These are phyloP conservation scores for Cystofilobasidium ferigula DNA, from an alignment of 768 basidiomycete genomes.

Conservation along the genomic window DNA sequence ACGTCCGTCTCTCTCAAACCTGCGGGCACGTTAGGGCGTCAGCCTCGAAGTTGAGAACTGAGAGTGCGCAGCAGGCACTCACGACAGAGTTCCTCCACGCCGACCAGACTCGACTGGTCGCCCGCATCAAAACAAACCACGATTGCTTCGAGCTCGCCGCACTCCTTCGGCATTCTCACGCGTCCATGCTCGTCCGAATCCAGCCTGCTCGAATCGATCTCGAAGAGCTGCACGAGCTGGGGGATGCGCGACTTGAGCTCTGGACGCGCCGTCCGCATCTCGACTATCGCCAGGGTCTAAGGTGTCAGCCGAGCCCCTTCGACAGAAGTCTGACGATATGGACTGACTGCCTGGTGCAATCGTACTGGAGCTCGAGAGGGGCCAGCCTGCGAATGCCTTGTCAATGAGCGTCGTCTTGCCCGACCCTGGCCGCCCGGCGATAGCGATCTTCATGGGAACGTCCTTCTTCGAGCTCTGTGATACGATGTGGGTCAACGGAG, in stretches of 20 bases:
- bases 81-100: slow-evolving; percentile 5
- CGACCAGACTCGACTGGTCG: background rate
- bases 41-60: too few relatives aligned
- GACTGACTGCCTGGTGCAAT: background rate
- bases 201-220: background rate
- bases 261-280: background rate
- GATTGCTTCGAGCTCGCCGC: slow-evolving; percentile 11
- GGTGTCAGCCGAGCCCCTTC: background rate
- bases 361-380: background rate
- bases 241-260: slow-evolving; percentile 9
- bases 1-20: background rate
- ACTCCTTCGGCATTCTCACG: background rate
- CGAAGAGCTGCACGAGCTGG: slow-evolving; percentile 13
- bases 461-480: background rate
- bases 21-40: background rate
- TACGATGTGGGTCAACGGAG: background rate
- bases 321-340: background rate
- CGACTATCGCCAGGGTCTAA: background rate
- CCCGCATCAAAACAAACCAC: slow-evolving; percentile 19
- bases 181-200: background rate
- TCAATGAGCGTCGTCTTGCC: slow-evolving; percentile 10
- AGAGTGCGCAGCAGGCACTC: background rate
- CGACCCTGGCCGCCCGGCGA: background rate
- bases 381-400: slow-evolving; percentile 5
- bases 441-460: slow-evolving; percentile 3